Evolutionary conservation across 768 basidiomycete genomes (phyloP), one percentile per base, ranked within the genome.

Genomic region (Termitomyces bulborhizus): DNA sequence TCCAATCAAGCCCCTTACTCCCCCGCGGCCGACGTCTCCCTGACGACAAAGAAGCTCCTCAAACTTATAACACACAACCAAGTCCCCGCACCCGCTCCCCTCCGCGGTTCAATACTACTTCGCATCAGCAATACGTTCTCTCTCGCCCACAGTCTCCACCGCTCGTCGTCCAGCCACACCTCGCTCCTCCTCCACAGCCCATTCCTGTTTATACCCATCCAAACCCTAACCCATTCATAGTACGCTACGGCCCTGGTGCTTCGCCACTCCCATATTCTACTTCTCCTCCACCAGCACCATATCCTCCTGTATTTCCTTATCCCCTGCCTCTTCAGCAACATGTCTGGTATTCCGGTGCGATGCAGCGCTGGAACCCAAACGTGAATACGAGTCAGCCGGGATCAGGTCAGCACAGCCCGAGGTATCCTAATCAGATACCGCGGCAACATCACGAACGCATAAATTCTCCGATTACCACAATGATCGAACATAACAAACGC

Each of bases 1-100:
- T 73, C 18, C 73, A 76, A 4, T 81, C 82, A 11, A 83, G 81
- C 54, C 81, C 81, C 13, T 71, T 66, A 43, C 48, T 73, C 13
- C 66, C 71, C 39, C 70, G 76, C 57, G 74, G 71, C 21, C 69
- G 72, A 56, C 68, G 74, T 16, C 61, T 82, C 43, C 76, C 75
- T 0, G 69, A 63, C 2, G 80, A 81, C 24, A 51, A 41, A 41
- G 39, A 51, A 12, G 16, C 15, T 29, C 9, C 18, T 40, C 48
- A 37, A 68, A 73, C 9, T 34, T 55, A 11, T 42, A 42, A 24
- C 45, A 9, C 41, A 11, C 41, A 24, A 42, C 2, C 32, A 31
- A 41, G 43, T 37, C 27, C 57, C 1, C 57, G 31, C 13, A 21
- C 51, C 5, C 34, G 40, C 6, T 44, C 49, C 12, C 45, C 44